Evolutionary conservation across 768 basidiomycete species (phyloP), one percentile per base, ranked within the genome.

Genomic region (Cystofilobasidium macerans): DNA sequence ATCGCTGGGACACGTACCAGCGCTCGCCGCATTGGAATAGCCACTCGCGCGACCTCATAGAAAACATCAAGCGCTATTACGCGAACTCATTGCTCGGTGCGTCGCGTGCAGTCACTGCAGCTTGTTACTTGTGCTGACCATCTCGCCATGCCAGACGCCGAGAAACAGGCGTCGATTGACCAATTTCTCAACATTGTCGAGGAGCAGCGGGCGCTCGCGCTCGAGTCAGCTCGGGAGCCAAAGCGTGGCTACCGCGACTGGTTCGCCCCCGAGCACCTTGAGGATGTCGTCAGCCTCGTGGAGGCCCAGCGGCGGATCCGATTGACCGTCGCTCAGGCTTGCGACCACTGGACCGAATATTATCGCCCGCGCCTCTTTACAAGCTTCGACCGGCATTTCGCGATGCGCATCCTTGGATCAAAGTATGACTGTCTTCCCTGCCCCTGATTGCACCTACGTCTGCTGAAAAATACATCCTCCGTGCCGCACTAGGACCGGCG

Each of bases 1-100:
- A 97, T 72, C 82, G 93, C 2, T 90, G 97, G 9, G 93, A 98
- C 74, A 95, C 89, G 0, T 98, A 97, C 72, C 84, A 93, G 47
- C 83, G 90, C 33, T 91, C 92, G 82, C 89, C 89, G 0, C 91
- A 95, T 69, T 98, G 94, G 93, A 91, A 90, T 72, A 92, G 89
- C 71, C 94, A 97, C 76, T 95, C 92, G 1, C 81, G 94, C 40
- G 93, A 97, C 74, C 89, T 97, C 72, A 71, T 77, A 9, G 74
- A 73, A 71, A 58, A 62, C 72, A 86, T 98, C 61, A 81, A 89
- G 58, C 83, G 94, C 24, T 95, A 94, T 74, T 98, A 97, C 74
- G 86, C 91, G 12, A 99, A 99, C 72, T 90, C 89, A 9, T 79
- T 98, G 53, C 81, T 94, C 3, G 90, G 90, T 89, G 48, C 35